Percentiles rank a stretch among this genome's conserved stretches.
Evolutionary conservation across 2,329 filamentous ascomycete species (phyloP).

Genomic region (Aureobasidium sp.): DNA sequence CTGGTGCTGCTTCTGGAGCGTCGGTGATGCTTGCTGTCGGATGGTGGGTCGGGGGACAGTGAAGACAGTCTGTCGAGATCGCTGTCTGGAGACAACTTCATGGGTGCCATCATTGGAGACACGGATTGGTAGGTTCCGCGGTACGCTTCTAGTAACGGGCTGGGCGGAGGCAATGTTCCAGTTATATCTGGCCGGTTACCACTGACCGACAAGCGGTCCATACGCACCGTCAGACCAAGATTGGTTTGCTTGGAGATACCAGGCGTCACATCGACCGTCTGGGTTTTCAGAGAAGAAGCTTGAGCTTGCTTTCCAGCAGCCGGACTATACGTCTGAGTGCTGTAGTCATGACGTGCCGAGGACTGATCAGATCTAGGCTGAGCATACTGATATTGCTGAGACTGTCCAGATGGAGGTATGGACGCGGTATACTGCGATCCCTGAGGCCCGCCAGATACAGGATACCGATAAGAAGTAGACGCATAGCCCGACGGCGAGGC

Average conservation of each 20-base stretch:
- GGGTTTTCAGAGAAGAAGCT: constrained; percentile 19
- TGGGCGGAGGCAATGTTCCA: constrained; percentile 56
- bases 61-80: constrained; percentile 8
- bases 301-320: neutral
- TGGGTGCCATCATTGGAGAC: constrained; percentile 86
- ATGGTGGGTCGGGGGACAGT: neutral
- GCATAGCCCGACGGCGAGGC: neutral
- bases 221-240: constrained; percentile 33
- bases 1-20: constrained; percentile 1
- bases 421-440: neutral
- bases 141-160: constrained; percentile 85
- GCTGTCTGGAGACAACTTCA: constrained; percentile 28
- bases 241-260: constrained; percentile 25
- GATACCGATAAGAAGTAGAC: neutral
- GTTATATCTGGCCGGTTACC: constrained; percentile 38
- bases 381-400: neutral
- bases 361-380: constrained; percentile 14
- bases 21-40: constrained; percentile 1
- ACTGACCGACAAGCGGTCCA: constrained; percentile 43
- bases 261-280: constrained; percentile 38
- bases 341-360: constrained; percentile 38
- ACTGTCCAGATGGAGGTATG: neutral
- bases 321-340: constrained; percentile 29
- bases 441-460: neutral
- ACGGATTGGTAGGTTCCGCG: constrained; percentile 90